Evolutionary conservation across 2,329 filamentous ascomycete species (phyloP), one percentile per base, ranked within the genome.

Genomic region (Magnaporthiopsis poae): DNA sequence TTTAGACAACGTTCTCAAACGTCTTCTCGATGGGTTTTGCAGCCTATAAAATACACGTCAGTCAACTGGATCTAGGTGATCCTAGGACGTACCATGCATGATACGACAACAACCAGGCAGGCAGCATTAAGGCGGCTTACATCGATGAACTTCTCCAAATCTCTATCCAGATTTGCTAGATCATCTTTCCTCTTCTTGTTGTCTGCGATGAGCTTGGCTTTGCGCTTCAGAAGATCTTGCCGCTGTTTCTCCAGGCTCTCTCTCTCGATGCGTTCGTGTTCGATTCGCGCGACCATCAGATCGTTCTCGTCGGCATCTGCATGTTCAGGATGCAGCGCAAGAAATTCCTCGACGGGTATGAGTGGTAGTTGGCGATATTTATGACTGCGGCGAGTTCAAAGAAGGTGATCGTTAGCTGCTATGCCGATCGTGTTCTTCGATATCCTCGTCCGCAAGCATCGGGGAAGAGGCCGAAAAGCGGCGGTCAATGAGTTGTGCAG

Each of bases 131-230:
- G 33, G 27, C 36, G 29, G 80, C 89, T 74, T 74, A 91, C 90
- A 77, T 96, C 92, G 72, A 96, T 94, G 74, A 96, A 96, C 73
- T 91, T 93, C 79, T 98, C 95, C 67, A 98, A 80, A 76, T 96
- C 92, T 73, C 90, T 90, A 73, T 99, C 95, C 68, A 99, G 80
- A 73, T 90, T 96, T 27, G 90, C 92, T 63, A 99, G 80, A 73
- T 98, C 92, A 66, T 97, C 93, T 76, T 96, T 96, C 71, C 94
- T 86, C 78, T 92, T 92, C 79, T 96, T 96, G 75, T 97, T 97
- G 75, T 87, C 85, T 1, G 83, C 80, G 65, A 86, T 86, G 63
- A 87, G 80, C 75, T 86, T 86, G 71, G 85, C 82, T 72, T 87
- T 87, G 65, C 83, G 79, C 74, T 84, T 92, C 62, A 92, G 79